Percentiles rank a stretch among this genome's conserved stretches.
These are phyloP conservation scores for Brassica napus DNA, from an alignment of 345 rosid species.

Conservation along the genomic window DNA sequence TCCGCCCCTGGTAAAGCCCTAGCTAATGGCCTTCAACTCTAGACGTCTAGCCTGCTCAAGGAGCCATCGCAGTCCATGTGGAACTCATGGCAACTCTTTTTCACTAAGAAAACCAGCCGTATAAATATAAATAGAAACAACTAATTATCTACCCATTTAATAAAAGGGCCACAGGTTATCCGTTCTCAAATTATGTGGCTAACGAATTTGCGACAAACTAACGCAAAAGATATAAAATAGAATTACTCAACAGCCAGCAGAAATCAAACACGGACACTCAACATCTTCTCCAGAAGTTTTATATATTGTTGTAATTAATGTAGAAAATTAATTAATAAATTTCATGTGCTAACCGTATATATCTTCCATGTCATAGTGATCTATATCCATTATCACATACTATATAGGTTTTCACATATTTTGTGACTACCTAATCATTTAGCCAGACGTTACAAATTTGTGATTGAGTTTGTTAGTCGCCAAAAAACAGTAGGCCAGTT, in stretches of 20 bases:
- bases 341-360: not conserved
- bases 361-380: not conserved
- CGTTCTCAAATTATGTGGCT: not conserved
- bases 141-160: not conserved
- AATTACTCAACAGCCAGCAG: not conserved
- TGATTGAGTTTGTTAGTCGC: not conserved
- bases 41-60: not conserved
- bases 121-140: not conserved
- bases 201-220: not conserved
- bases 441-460: not conserved
- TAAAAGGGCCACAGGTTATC: not conserved
- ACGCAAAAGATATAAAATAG: not conserved
- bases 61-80: not conserved
- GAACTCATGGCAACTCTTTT: constrained; percentile 3
- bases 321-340: no score
- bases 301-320: no score
- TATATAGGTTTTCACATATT: no score
- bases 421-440: not conserved
- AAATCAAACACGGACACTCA: not conserved
- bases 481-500: not conserved
- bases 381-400: not conserved
- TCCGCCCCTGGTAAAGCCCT: not conserved
- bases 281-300: not conserved
- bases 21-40: not conserved
- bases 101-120: not conserved